Evolutionary conservation across 805 yeast genomes (phyloP).

Genomic region (Yamadazyma paraphyllophila): DNA sequence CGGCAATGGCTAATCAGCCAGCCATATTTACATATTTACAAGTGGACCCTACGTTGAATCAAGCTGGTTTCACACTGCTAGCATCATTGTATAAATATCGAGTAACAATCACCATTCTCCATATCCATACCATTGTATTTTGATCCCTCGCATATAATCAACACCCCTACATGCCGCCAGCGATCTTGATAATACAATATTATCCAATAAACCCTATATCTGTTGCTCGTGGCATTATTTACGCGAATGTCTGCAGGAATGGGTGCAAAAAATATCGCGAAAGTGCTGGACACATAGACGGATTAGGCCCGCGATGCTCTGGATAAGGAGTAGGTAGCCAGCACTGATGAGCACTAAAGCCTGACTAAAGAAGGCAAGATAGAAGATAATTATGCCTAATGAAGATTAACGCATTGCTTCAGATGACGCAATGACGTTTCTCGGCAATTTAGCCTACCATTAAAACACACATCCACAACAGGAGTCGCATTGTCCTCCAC

Average conservation of each 20-base stretch:
- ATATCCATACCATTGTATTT: too few species aligned
- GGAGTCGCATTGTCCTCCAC: too few species aligned
- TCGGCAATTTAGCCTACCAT: neutral
- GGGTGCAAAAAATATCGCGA: slow-evolving; percentile 9
- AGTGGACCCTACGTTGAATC: too few species aligned
- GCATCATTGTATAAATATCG: too few species aligned
- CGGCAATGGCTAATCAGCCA: too few species aligned
- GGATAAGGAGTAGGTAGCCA: neutral
- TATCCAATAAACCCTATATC: neutral
- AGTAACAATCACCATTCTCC: too few species aligned
- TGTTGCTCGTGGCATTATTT: neutral
- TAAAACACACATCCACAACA: too few species aligned
- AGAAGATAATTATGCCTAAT: neutral
- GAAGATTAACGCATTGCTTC: neutral
- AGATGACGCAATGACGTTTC: neutral
- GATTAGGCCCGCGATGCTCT: slow-evolving; percentile 3
- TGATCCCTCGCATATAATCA: too few species aligned
- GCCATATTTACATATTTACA: too few species aligned
- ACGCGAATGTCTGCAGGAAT: neutral
- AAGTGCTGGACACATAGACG: slow-evolving; percentile 4
- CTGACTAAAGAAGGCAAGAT: neutral
- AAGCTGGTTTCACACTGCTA: too few species aligned
- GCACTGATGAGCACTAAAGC: slow-evolving; percentile 2
- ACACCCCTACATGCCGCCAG: too few species aligned
- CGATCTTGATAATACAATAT: neutral